Evolutionary conservation across 805 yeast species (phyloP).

Genomic region (Wickerhamiella domercqiae): DNA sequence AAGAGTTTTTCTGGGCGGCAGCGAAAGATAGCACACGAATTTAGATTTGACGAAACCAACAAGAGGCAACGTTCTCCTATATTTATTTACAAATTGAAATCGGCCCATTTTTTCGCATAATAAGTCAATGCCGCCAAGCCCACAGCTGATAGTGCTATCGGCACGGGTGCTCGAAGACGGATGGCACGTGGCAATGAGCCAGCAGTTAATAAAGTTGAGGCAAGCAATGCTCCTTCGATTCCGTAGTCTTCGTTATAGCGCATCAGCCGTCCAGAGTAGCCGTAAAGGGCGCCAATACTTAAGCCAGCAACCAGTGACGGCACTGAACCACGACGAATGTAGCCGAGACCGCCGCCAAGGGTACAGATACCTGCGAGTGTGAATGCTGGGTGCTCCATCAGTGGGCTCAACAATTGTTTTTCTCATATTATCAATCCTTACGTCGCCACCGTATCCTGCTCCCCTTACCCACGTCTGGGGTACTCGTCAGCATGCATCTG

Average conservation of each 20-base stretch:
- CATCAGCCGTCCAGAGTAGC: conserved; percentile 43
- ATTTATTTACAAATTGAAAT: conserved; percentile 38
- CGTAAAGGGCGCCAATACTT: conserved; percentile 25
- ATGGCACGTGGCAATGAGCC: conserved; percentile 64
- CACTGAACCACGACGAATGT: conserved; percentile 48
- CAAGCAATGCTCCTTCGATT: conserved; percentile 60
- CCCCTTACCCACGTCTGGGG: too few species aligned
- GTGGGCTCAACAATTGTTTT: too few species aligned
- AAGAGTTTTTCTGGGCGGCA: too few species aligned
- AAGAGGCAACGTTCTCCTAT: too few species aligned
- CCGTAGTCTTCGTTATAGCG: conserved; percentile 65
- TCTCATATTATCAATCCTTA: too few species aligned
- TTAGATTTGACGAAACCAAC: too few species aligned
- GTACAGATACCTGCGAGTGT: conserved; percentile 56
- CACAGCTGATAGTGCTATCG: conserved; percentile 43
- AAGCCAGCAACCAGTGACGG: conserved; percentile 76
- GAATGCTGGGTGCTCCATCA: conserved; percentile 63
- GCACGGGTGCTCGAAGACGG: conserved; percentile 58
- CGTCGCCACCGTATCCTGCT: too few species aligned
- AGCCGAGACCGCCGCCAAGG: conserved; percentile 60
- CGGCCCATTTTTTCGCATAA: conserved; percentile 59
- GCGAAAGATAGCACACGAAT: too few species aligned
- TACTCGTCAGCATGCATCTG: too few species aligned
- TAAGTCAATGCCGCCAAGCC: conserved; percentile 53
- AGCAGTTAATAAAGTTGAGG: conserved; percentile 47